These are phyloP conservation scores for Cyberlindnera subsufficiens DNA, from an alignment of 805 yeast species.

Conservation along the genomic window DNA sequence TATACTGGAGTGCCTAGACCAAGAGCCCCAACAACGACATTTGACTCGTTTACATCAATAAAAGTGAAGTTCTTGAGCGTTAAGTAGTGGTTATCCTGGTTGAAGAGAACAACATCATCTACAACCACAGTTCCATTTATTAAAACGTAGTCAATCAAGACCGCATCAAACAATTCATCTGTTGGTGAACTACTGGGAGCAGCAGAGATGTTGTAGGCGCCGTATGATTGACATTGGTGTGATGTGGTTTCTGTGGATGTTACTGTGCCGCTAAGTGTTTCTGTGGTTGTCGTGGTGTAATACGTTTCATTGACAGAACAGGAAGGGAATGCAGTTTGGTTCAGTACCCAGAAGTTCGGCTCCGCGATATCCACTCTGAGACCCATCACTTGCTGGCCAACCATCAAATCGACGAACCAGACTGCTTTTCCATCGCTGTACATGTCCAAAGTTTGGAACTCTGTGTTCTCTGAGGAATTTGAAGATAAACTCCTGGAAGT, in stretches of 20 bases:
- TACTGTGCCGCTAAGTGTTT: too few species aligned
- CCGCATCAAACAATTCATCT: not conserved
- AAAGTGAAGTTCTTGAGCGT: slow-evolving; percentile 28
- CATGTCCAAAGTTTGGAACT: slow-evolving; percentile 1
- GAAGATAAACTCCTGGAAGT: not conserved
- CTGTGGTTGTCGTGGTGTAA: too few species aligned
- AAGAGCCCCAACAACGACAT: slow-evolving; percentile 35
- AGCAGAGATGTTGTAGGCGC: slow-evolving; percentile 7
- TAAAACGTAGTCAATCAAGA: slow-evolving; percentile 12
- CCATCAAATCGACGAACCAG: slow-evolving; percentile 27
- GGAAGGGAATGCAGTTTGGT: slow-evolving; percentile 9
- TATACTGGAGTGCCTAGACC: slow-evolving; percentile 33
- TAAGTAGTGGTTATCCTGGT: not conserved
- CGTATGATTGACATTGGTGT: slow-evolving; percentile 10
- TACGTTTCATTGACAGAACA: slow-evolving; percentile 2
- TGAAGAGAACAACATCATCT: slow-evolving; percentile 7
- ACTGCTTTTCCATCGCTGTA: slow-evolving; percentile 6
- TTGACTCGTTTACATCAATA: slow-evolving; percentile 31
- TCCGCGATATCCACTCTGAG: slow-evolving; percentile 32
- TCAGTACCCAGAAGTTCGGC: slow-evolving; percentile 32
- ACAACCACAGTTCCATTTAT: slow-evolving; percentile 15
- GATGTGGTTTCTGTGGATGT: too few species aligned
- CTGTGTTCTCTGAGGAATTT: not conserved
- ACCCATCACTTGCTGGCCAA: slow-evolving; percentile 27
- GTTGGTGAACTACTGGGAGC: slow-evolving; percentile 2